Base-by-base conservation (phyloP, 2,329 filamentous ascomycete genomes). In the Trichophyton schoenleinii region DNA sequence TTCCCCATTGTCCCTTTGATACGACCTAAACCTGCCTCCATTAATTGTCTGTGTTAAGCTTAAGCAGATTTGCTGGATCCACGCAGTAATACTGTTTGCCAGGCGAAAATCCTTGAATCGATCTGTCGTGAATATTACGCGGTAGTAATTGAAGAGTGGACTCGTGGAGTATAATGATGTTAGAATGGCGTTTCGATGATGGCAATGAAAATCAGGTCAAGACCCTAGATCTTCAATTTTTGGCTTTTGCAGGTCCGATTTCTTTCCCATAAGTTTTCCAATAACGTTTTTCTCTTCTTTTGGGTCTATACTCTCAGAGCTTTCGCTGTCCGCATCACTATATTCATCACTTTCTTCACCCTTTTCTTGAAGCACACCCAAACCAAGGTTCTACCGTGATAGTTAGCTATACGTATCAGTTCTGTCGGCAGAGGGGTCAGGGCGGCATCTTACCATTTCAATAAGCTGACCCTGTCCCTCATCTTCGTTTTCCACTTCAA, bases 291-390 rank as follows among this genome's bases (percentile, higher is more conserved):
- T 69, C 38, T 73, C 55, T 18, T 58, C 6, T 44, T 58, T 44
- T 7, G 55, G 13, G 7, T 22, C 11, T 36, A 25, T 58, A n/a
- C 66, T 63, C 44, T 63, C 46, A 2, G 62, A n/a, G 38, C 60
- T 59, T 28, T 52, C 57, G 55, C 46, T 53, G 9, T 57, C 53
- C 15, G 64, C 52, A 60, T 60, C 60, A 58, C 63, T 61, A 7
- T 60, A 42, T 58, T 58, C 61, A 36, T 60, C 52, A 11, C 64
- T 66, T 25, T 62, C 65, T 11, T 65, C 67, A 15, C 63, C 65
- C 3, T 69, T 67, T 63, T 78, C 75, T 67, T 76, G 73, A 20
- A 78, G 66, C 4, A 78, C 76, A 8, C 76, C 76, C 9, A 78
- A 65, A 4, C 75, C 75, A 55, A 78, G 69, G 62, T 78, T 73